These are phyloP conservation scores for Sporothrix euskadiensis DNA, from an alignment of 2,329 filamentous ascomycete genomes.

Conservation along the genomic window DNA sequence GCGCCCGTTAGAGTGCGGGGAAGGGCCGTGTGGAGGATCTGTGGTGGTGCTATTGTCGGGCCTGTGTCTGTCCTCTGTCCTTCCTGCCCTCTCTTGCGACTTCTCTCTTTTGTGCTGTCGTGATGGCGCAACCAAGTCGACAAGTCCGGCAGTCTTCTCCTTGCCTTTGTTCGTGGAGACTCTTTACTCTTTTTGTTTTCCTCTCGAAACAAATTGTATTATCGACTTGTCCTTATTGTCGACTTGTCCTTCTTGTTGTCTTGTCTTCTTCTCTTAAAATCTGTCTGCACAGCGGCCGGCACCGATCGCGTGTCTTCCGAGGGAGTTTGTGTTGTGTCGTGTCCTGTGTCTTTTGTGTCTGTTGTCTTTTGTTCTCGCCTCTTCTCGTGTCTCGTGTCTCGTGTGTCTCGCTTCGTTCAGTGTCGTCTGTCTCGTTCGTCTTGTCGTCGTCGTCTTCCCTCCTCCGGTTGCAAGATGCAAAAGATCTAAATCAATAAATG, in stretches of 20 bases:
- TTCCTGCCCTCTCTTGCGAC: neutral
- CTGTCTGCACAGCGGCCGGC: constrained; percentile 5
- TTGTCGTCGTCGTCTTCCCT: neutral
- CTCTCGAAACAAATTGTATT: neutral
- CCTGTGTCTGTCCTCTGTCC: neutral
- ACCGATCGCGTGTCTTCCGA: neutral
- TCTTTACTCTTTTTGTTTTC: neutral
- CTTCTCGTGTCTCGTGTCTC: neutral
- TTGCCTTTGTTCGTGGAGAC: neutral
- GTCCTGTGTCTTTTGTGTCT: neutral
- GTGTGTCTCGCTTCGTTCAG: neutral
- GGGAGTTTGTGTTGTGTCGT: neutral
- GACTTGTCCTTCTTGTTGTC: neutral
- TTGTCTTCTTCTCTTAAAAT: neutral
- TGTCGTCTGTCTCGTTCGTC: neutral
- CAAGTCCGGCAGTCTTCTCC: neutral
- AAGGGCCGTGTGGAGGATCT: neutral
- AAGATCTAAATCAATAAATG: neutral
- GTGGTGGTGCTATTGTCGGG: no score
- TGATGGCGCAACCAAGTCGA: neutral
- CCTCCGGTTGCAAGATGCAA: neutral
- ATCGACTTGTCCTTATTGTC: neutral
- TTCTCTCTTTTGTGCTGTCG: neutral
- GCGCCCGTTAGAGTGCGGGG: neutral
- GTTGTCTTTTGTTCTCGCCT: neutral